These are phyloP conservation scores for Botrytis tulipae DNA, from an alignment of 2,329 filamentous ascomycete species.

Conservation along the genomic window DNA sequence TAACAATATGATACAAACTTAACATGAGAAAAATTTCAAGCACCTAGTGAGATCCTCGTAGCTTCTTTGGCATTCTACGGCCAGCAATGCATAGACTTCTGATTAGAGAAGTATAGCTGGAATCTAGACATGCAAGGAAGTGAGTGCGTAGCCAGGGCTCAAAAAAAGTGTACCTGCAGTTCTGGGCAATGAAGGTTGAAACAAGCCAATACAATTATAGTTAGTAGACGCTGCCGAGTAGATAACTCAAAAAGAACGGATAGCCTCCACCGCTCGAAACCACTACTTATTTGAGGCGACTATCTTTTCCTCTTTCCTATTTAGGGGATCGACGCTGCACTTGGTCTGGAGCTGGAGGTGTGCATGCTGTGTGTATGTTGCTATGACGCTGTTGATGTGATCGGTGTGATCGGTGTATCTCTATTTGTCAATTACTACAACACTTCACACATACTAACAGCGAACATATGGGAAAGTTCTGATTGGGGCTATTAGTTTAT, in stretches of 20 bases:
- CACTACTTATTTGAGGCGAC: neutral
- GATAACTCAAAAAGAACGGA: neutral
- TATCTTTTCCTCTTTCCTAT: neutral
- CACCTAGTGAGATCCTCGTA: conserved; percentile 3
- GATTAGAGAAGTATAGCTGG: too few relatives aligned
- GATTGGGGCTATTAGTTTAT: neutral
- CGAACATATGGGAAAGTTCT: neutral
- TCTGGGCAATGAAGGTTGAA: neutral
- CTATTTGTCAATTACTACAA: neutral
- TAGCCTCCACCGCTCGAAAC: neutral
- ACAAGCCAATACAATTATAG: neutral
- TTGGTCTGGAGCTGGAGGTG: neutral
- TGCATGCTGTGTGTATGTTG: neutral
- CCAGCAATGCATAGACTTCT: neutral
- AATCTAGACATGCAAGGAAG: neutral
- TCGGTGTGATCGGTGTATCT: neutral
- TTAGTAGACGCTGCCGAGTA: neutral
- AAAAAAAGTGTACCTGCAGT: conserved; percentile 1
- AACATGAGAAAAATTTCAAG: neutral
- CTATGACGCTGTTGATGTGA: conserved; percentile 10
- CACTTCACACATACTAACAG: neutral
- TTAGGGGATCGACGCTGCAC: conserved; percentile 9
- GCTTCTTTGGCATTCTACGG: neutral
- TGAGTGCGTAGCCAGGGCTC: neutral
- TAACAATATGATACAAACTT: neutral